phyloP scores from a whole-genome alignment of 257 asterid genomes.

The Penstemon davidsonii region DNA sequence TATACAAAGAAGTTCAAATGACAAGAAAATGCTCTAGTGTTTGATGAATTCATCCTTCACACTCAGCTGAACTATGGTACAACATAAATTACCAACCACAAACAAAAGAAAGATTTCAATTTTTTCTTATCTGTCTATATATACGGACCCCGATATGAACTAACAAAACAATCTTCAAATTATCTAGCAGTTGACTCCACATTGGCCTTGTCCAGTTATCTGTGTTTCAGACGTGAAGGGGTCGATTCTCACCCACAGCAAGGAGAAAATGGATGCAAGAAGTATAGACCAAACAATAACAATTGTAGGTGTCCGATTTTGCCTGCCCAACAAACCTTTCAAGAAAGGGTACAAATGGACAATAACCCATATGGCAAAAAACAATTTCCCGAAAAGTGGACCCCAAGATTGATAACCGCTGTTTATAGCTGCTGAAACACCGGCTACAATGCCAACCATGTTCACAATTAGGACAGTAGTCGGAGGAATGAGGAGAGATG shows the following conservation, averaged over 20 bases:
- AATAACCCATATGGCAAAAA: conserved; percentile 87
- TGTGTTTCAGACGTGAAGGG: conserved; percentile 68
- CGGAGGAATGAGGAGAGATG: conserved; percentile 84
- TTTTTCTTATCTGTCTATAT: conserved; percentile 33
- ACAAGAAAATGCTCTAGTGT: conserved; percentile 20
- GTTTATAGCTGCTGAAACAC: conserved; percentile 82
- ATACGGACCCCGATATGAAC: conserved; percentile 11
- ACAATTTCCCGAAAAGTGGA: conserved; percentile 71
- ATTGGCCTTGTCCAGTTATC: conserved; percentile 59
- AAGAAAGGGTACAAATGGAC: conserved; percentile 91
- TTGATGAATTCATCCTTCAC: conserved; percentile 21
- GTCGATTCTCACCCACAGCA: conserved; percentile 89
- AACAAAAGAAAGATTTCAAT: neutral
- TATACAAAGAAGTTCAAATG: conserved; percentile 11
- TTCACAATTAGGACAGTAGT: conserved; percentile 77
- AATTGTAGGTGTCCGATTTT: conserved; percentile 90
- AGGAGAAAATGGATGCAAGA: conserved; percentile 87
- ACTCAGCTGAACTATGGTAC: conserved; percentile 17
- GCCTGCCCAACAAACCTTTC: conserved; percentile 79
- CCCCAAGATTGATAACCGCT: conserved; percentile 96
- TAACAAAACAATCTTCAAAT: neutral
- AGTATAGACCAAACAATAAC: conserved; percentile 94
- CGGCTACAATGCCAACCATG: conserved; percentile 86
- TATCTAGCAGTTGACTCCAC: conserved; percentile 70
- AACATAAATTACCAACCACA: conserved; percentile 14